Evolutionary conservation across 106 monocot genomes (phyloP).

Genomic region (Dioscorea dumetorum): DNA sequence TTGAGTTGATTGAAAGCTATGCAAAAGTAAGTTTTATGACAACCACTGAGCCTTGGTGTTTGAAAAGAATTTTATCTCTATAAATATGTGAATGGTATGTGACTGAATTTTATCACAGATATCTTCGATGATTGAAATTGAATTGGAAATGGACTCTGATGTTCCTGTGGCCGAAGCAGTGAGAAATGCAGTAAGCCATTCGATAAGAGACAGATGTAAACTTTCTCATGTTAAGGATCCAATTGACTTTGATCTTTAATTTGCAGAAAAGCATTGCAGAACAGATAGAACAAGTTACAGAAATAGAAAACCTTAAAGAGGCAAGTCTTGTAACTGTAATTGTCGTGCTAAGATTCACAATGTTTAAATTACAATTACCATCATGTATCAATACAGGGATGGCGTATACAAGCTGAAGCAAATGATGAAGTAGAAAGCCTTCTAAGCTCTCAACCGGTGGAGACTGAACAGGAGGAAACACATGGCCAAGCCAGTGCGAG

Average conservation of each 20-base stretch:
- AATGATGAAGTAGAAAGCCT: slow-evolving; percentile 98
- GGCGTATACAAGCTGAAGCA: slow-evolving; percentile 96
- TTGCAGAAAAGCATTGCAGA: slow-evolving; percentile 77
- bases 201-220: background rate
- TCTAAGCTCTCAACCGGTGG: slow-evolving; percentile 41
- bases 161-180: slow-evolving; percentile 89
- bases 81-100: background rate
- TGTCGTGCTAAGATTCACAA: background rate
- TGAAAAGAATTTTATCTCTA: background rate
- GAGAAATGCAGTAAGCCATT: slow-evolving; percentile 55
- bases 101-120: slow-evolving; percentile 35
- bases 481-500: background rate
- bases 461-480: slow-evolving; percentile 22
- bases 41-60: background rate
- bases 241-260: background rate
- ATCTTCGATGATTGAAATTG: slow-evolving; percentile 99
- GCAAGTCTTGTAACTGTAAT: slow-evolving; percentile 26
- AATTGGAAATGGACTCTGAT: slow-evolving; percentile 97
- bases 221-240: background rate
- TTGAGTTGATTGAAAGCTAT: slow-evolving; percentile 91
- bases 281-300: slow-evolving; percentile 93
- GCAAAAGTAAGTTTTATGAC: slow-evolving; percentile 60
- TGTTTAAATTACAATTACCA: background rate
- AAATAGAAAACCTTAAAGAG: slow-evolving; percentile 96
- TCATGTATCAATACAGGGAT: slow-evolving; percentile 42